Base-by-base conservation (phyloP, 2,329 filamentous ascomycete species). In the Canariomyces notabilis region DNA sequence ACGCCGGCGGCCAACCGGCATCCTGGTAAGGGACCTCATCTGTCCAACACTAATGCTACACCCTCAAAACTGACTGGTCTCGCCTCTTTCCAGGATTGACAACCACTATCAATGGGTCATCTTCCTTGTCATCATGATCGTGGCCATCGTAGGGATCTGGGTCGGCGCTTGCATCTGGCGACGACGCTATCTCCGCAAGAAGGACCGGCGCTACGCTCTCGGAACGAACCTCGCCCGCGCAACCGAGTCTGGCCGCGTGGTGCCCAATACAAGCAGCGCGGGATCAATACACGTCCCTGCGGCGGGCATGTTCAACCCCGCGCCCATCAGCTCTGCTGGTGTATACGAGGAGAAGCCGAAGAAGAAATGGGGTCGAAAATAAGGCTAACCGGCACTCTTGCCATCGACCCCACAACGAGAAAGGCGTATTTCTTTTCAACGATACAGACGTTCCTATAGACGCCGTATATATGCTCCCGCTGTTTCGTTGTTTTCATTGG, bases 91-190 rank as follows among this genome's bases (percentile, higher is more conserved):
- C 51, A 88, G 85, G 85, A 67, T 87, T 40, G 73, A 76, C 6
- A 74, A 71, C 21, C 87, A 91, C 64, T 88, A 79, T 71, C 76
- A 82, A 69, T 95, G 87, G 87, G 79, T 94, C 37, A 74, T 91
- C 52, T 88, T 93, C 75, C 73, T 93, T 43, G 82, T 89, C 54
- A 70, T 91, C 51, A 74, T 94, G 21, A 75, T 83, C 35, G 70
- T 91, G 49, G 83, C 73, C 43, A 85, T 94, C 51, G 68, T 75
- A 12, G 72, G 73, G 47, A 77, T 88, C 58, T 85, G 83, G 73
- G 67, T 84, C 32, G 73, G 78, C 15, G 84, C 83, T 32, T 79
- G 82, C 59, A 77, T 85, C 64, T 80, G 87, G 68, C 85, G 87
- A 55, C 80, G 82, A 47, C 82, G 84, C 55, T 85, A 90, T 65